Evolutionary conservation across 2,329 filamentous ascomycete genomes (phyloP), one percentile per base, ranked within the genome.

Genomic region (Xylaria multiplex): DNA sequence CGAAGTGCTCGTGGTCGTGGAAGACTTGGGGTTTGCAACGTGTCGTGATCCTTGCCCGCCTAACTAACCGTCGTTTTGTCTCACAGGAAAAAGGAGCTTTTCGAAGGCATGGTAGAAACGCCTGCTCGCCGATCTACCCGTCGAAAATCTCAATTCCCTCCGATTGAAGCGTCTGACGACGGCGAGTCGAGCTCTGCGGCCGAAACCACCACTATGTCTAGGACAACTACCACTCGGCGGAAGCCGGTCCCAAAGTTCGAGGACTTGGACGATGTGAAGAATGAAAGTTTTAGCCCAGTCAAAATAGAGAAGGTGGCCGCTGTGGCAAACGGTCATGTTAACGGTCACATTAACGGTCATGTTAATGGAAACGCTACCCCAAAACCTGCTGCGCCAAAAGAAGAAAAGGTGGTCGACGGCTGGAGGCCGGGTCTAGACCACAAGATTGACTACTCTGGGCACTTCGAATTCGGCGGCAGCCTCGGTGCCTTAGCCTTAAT

Each of bases 391-490:
- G 50, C 27, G n/a, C 55, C 43, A 11, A 59, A 52, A 14, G 70
- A 75, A 40, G 76, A 77, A 19, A 74, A 79, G 52, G 57, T 81
- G 16, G 72, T 85, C 27, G 88, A 89, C 71, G 87, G 88, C 62
- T 89, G 87, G 86, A 81, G 77, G 70, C 83, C 84, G 24, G 87
- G 86, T 52, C 82, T 83, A 72, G 87, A 91, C 72, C 86, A 85
- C 73, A 89, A 85, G 78, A 72, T 90, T 64, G 89, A 91, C 79
- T 82, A 85, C 74, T 89, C 87, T 1, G 87, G 85, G 69, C 82
- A 86, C 69, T 86, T 88, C 72, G 96, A 99, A 77, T 99, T 98
- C 77, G 95, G 95, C 69, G 96, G 96, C 65, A 90, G 92, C 2
- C 77, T 86, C n/a, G 95, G 96, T 62, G 91, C 94, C 48, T 81